Conservation (phyloP, 805 yeast species). For the Kazachstania taianensis region DNA sequence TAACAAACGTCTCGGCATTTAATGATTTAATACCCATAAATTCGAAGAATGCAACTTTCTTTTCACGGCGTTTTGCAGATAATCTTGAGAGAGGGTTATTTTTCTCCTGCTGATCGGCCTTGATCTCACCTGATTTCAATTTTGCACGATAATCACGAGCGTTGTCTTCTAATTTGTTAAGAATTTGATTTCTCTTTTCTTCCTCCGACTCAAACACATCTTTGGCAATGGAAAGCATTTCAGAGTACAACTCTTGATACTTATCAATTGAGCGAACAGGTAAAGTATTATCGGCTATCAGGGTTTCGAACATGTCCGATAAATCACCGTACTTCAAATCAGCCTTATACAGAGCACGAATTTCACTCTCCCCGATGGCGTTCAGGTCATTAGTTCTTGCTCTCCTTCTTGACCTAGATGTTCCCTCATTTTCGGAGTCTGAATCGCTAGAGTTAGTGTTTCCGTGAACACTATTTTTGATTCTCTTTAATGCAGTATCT, state of each 20-base stretch:
- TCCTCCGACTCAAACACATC: conserved; percentile 58
- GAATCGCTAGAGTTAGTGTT: conserved; percentile 27
- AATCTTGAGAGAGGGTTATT: conserved; percentile 42
- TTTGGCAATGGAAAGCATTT: conserved; percentile 52
- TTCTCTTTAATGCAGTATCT: conserved; percentile 58
- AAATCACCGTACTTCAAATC: conserved; percentile 77
- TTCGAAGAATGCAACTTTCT: conserved; percentile 82
- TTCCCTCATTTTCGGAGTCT: conserved; percentile 32
- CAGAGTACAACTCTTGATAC: conserved; percentile 67
- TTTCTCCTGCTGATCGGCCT: conserved; percentile 25
- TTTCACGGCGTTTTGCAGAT: conserved; percentile 65
- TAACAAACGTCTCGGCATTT: conserved; percentile 79
- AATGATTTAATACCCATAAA: conserved; percentile 78
- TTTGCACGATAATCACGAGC: conserved; percentile 46
- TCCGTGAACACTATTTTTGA: conserved; percentile 35
- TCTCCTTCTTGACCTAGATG: conserved; percentile 31
- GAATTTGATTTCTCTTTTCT: conserved; percentile 42
- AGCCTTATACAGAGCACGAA: conserved; percentile 76
- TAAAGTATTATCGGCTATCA: conserved; percentile 82
- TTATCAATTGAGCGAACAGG: conserved; percentile 76
- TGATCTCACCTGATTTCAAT: conserved; percentile 29
- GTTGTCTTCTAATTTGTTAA: conserved; percentile 50
- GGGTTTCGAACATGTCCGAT: conserved; percentile 64
- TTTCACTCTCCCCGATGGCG: conserved; percentile 71
- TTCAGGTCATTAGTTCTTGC: conserved; percentile 37